A percentile compares a stretch with the other conserved stretches of the same genome.
Conservation (phyloP, 192 early-diverging fungal genomes). For the Coemansia sp. region DNA sequence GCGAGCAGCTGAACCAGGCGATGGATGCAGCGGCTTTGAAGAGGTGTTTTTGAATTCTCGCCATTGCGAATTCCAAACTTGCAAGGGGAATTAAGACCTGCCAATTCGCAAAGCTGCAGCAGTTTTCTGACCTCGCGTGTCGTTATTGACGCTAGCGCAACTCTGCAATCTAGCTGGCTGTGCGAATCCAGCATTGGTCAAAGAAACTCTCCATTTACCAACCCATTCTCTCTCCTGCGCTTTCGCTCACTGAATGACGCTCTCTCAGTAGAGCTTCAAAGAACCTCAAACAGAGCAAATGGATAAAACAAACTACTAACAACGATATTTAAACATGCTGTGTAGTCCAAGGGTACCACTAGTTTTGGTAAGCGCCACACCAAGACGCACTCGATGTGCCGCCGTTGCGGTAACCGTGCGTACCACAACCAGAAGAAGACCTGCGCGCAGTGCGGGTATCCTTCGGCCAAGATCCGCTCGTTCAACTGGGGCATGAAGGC, state of each 20-base stretch:
- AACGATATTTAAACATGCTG: neutral
- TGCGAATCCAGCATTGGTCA: no score
- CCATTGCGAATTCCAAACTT: neutral
- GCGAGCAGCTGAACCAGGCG: neutral
- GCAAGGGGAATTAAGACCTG: neutral
- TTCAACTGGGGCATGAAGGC: conserved; percentile 98
- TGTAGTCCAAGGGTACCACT: conserved; percentile 94
- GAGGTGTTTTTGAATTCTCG: neutral
- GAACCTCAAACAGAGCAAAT: neutral
- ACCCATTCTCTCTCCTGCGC: neutral
- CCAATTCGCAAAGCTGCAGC: no score
- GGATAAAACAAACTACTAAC: neutral
- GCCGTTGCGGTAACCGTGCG: conserved; percentile 92
- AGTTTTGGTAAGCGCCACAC: conserved; percentile 99
- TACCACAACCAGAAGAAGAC: conserved; percentile 99
- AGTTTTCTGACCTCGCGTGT: no score
- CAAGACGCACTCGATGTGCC: conserved; percentile 99
- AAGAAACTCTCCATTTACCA: no score
- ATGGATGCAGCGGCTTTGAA: neutral
- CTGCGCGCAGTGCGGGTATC: conserved; percentile 98
- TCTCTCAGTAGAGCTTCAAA: neutral
- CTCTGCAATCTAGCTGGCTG: no score
- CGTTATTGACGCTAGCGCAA: no score
- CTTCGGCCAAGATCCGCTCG: conserved; percentile 94
- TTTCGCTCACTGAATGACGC: no score